phyloP scores from a whole-genome alignment of 1,284 basidiomycete species.

The Moniliella sp. region DNA sequence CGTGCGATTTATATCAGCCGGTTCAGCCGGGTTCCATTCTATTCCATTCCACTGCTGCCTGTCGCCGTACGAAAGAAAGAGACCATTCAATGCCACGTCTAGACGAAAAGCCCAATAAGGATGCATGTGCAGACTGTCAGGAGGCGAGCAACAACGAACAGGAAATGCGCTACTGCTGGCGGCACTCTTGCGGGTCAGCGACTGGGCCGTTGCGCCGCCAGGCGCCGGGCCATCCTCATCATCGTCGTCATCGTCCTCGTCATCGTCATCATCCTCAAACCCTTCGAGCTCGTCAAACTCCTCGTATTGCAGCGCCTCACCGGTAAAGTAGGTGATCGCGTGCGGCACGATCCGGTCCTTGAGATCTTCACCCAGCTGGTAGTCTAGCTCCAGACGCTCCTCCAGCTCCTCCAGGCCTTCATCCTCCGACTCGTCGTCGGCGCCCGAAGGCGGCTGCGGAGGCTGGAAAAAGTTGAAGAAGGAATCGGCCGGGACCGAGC shows the following conservation, averaged over 20 bases:
- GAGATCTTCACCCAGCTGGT: slow-evolving; percentile 91
- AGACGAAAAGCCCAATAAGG: no score
- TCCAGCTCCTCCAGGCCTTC: slow-evolving; percentile 37
- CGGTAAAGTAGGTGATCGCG: slow-evolving; percentile 69
- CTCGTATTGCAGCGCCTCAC: slow-evolving; percentile 79
- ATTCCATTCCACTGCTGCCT: no score
- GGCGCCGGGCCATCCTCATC: no score
- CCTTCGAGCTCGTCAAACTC: slow-evolving; percentile 36
- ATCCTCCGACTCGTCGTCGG: slow-evolving; percentile 9
- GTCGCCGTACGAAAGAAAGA: no score
- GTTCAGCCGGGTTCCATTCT: no score
- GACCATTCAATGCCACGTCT: no score
- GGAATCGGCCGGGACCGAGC: slow-evolving; percentile 29
- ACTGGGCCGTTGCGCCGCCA: no score
- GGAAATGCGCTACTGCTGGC: no score
- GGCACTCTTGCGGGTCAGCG: no score
- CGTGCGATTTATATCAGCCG: no score
- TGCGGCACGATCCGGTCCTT: slow-evolving; percentile 95
- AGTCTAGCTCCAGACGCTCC: slow-evolving; percentile 76
- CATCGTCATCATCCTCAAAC: slow-evolving; percentile 43
- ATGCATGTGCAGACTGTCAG: no score
- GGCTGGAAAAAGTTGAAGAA: slow-evolving; percentile 35
- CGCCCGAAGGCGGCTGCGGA: slow-evolving; percentile 24
- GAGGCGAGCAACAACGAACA: no score
- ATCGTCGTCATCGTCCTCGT: slow-evolving; percentile 40